Evolutionary conservation across 768 basidiomycete genomes (phyloP).

Genomic region (Leccinum disarticulatum): DNA sequence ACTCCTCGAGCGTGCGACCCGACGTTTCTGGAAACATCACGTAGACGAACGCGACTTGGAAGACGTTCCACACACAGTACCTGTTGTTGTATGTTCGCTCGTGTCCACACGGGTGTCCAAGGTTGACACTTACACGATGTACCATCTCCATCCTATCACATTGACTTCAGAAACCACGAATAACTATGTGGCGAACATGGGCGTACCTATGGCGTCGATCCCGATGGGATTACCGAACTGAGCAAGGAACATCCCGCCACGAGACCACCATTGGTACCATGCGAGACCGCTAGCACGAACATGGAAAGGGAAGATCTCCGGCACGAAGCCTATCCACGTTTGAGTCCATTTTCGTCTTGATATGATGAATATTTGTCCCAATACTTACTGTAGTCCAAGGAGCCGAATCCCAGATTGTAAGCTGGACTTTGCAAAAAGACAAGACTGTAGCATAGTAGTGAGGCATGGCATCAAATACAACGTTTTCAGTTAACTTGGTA

Average conservation of each 20-base stretch:
- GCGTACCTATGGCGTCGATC: too few species aligned
- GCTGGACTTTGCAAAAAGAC: neutral
- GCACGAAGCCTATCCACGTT: neutral
- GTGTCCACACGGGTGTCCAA: neutral
- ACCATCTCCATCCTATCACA: neutral
- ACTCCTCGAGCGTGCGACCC: too few species aligned
- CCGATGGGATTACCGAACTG: too few species aligned
- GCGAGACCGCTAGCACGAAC: neutral
- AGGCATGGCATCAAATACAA: neutral
- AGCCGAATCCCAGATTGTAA: neutral
- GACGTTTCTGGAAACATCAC: too few species aligned
- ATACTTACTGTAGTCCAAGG: neutral
- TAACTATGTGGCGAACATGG: too few species aligned
- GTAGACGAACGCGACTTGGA: too few species aligned
- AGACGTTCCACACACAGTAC: neutral
- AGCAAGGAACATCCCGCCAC: too few species aligned
- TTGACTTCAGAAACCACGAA: too few species aligned
- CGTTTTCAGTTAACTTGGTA: neutral
- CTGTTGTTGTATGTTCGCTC: too few species aligned
- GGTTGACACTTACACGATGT: neutral
- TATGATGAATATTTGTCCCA: neutral
- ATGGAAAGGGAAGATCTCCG: neutral
- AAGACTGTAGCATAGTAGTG: neutral
- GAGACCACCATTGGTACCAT: neutral
- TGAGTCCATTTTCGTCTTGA: neutral